Evolutionary conservation across 768 basidiomycete genomes (phyloP), one percentile per base, ranked within the genome.

Genomic region (Suillus plorans): DNA sequence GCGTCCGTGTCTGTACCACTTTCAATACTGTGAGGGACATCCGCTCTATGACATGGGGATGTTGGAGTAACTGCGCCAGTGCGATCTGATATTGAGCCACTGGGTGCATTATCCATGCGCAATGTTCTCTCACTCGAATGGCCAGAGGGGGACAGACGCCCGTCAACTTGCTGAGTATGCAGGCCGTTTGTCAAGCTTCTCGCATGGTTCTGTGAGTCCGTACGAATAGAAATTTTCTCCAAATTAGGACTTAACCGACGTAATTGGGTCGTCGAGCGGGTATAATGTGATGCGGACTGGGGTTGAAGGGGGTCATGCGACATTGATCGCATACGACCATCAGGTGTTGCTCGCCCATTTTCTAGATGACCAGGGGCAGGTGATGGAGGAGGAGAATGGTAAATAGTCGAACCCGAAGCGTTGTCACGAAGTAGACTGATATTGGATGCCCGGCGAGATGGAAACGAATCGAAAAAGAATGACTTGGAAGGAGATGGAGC

Each of bases 1-100:
- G 81, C 79, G 53, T 91, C 90, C 0, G 86, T 88, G 66, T 92
- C 90, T 3, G 88, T 89, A 16, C 86, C 89, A 69, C 89, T 91
- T 76, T 91, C 91, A 20, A 92, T 80, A 14, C 85, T 80, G 59
- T 84, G 86, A 63, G 90, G 91, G 12, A 92, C 90, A 71, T 92
- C 90, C 0, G 84, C 85, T 42, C 77, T 81, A 70, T 88, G 86
- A 3, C 85, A 81, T 5, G 90, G 89, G 0, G 89, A 89, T 4
- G 81, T 78, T 16, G 89, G 85, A 62, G 72, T 68, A 12, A 68
- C 62, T 18, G 34, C 42, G 34, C 69, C 70, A 1, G 64, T 63
- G 31, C 69, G 66, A 53, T 76, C 76, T 28, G 74, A 71, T 5
- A 74, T 60, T 16, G 68, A 64, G 31, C 62, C 67, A 1, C 73